Evolutionary conservation across 192 early-diverging fungal genomes (phyloP), one percentile per base, ranked within the genome.

Genomic region (Coemansia sp.): DNA sequence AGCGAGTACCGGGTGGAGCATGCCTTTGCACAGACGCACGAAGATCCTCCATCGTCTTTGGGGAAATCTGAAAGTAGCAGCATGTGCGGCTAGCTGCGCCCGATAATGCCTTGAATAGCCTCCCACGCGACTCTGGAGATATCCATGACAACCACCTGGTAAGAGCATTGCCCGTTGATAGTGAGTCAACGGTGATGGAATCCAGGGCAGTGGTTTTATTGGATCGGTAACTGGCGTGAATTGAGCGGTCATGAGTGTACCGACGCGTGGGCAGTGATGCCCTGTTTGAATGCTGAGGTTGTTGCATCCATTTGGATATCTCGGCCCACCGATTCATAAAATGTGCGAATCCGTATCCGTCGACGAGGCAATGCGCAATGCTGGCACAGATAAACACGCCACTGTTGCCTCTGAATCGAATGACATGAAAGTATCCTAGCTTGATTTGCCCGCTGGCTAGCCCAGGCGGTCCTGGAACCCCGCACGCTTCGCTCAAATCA

Each of bases 311-410:
- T 9, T 0, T 46, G 51, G 51, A 23, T 59, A 59, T 38, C 35
- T 71, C 65, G 20, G 65, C 69, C 69, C 75, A 77, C 0, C 65
- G 60, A 7, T 58, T 61, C 39, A 77, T 52, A 64, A 77, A 77
- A 5, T 33, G 20, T 16, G 53, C 63, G 23, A 53, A 67, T 30
- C 69, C 75, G 15, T 55, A 30, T 6, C 69, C 69, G 38, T 71
- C 75, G 1, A 71, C 62, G 2, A 67, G 44, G 60, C 53, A 67
- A 23, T 77, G 75, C 1, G 65, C 18, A 14, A 68, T 39, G 62
- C 69, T 71, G 16, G 52, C 30, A 56, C 63, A 77, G 15, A 77
- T 4, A n/a, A 67, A 16, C 30, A 77, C 9, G 6, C 75, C 75
- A 23, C 75, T 77, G 38, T 71, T 67, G 8, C 68, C 61, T 11